Evolutionary conservation across 225 moss, liverwort and hornwort genomes (phyloP), one percentile per base, ranked within the genome.

Genomic region (Antitrichia curtipendula): DNA sequence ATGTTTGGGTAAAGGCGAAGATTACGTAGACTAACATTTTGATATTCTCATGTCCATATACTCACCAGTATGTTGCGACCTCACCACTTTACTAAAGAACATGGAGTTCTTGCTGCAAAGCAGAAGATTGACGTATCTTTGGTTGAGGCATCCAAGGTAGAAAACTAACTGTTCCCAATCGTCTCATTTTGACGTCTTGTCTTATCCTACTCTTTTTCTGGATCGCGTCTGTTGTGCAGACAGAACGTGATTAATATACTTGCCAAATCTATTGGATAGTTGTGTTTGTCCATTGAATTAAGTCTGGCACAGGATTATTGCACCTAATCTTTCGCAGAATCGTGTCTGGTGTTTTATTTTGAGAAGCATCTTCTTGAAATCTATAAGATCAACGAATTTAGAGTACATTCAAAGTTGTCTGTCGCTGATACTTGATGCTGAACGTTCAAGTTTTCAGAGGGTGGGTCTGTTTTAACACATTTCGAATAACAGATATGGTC

Each of bases 81-180:
- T 88, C 99, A 97, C 93, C 96, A 99, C 90, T 99, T 99, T 85
- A 95, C 92, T 89, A 99, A 97, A 94, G 99, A 96, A 92, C 94
- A 91, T 87, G 97, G 99, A 93, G 95, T 95, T 88, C 91, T 94
- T 92, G 94, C 95, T 92, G 93, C 99, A 91, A 97, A 97, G 91
- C 97, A 99, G 92, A 99, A 94, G 92, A 95, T 99, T 89, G 99
- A 96, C 83, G 90, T 95, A 68, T 91, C 95, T 84, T 91, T 96
- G 93, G 94, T 99, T 84, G 99, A 99, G 92, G 96, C 97, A 88
- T 93, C 97, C 65, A 99, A 99, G 99, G 99, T 99, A 95, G 95
- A 91, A 54, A 81, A 77, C 75, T 32, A 54, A 78, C 84, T 64
- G 77, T 77, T 49, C 45, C 61, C 36, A 45, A 64, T 90, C 57